Evolutionary conservation across 139 green algal species (phyloP).

Genomic region (Coelastrella sp.): DNA sequence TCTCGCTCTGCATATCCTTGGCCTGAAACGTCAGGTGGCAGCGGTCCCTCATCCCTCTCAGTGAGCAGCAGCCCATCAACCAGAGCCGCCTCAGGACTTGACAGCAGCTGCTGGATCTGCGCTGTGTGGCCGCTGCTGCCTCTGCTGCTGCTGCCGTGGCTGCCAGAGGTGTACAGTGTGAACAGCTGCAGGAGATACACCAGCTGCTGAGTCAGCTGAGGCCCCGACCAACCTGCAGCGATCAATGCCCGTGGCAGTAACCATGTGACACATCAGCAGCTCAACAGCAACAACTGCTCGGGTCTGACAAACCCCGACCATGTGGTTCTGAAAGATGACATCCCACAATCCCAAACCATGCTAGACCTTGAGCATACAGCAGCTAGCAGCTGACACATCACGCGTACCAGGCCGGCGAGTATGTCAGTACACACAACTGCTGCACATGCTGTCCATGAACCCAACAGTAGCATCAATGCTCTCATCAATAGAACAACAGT

Average conservation of each 20-base stretch:
- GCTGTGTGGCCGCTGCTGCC: slow-evolving; percentile 17
- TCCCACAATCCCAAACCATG: too few species aligned
- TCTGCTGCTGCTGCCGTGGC: slow-evolving; percentile 18
- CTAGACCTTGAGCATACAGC: too few species aligned
- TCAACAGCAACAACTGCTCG: too few species aligned
- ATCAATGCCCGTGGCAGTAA: neutral
- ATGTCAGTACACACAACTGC: neutral
- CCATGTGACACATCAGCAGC: neutral
- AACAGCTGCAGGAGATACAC: slow-evolving; percentile 62
- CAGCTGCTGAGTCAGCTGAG: slow-evolving; percentile 63
- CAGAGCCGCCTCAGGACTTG: neutral
- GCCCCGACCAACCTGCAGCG: slow-evolving; percentile 54
- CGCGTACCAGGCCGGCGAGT: too few species aligned
- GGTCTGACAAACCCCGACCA: too few species aligned
- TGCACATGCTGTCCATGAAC: neutral
- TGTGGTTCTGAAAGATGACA: too few species aligned
- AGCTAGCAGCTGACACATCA: too few species aligned
- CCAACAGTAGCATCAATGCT: neutral
- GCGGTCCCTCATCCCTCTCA: slow-evolving; percentile 41
- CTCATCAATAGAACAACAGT: too few species aligned
- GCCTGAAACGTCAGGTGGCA: slow-evolving; percentile 43
- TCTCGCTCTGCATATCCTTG: slow-evolving; percentile 45
- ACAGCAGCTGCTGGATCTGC: slow-evolving; percentile 37
- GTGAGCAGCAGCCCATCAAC: slow-evolving; percentile 6
- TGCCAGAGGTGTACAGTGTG: neutral